These are phyloP conservation scores for Scheffersomyces stambukii DNA, from an alignment of 1,139 yeast genomes.

Conservation along the genomic window DNA sequence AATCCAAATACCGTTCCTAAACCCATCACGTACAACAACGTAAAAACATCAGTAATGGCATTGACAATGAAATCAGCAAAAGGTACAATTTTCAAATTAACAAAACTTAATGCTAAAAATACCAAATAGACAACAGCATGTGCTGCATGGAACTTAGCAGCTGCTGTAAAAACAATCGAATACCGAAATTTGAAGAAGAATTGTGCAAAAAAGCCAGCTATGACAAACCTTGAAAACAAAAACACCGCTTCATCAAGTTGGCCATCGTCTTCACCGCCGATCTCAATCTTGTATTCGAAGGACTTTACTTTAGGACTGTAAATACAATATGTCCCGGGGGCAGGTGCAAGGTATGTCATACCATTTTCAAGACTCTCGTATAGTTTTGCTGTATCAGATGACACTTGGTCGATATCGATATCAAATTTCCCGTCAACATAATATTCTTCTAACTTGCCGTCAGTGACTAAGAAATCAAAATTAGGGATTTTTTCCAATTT, in stretches of 20 bases:
- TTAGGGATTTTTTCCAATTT: slow-evolving; percentile 5
- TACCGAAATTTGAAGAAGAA: slow-evolving; percentile 3
- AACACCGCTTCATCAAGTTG: slow-evolving; percentile 6
- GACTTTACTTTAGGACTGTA: slow-evolving; percentile 6
- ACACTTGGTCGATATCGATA: not conserved
- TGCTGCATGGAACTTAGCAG: slow-evolving; percentile 2
- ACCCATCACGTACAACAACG: slow-evolving; percentile 6
- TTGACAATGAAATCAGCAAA: slow-evolving; percentile 5
- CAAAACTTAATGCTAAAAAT: slow-evolving; percentile 2
- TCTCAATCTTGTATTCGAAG: slow-evolving; percentile 7
- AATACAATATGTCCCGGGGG: slow-evolving; percentile 6
- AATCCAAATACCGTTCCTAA: too few species aligned
- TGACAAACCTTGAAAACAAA: slow-evolving; percentile 2
- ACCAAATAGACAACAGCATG: slow-evolving; percentile 3
- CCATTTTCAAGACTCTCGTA: not conserved
- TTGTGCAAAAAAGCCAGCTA: slow-evolving; percentile 3
- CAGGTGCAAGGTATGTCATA: not conserved
- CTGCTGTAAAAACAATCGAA: slow-evolving; percentile 1
- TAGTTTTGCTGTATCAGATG: too few species aligned
- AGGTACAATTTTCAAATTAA: slow-evolving; percentile 3
- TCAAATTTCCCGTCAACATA: slow-evolving; percentile 5
- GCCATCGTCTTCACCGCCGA: slow-evolving; percentile 2
- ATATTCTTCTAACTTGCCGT: slow-evolving; percentile 8
- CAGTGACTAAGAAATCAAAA: slow-evolving; percentile 8
- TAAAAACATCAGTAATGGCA: slow-evolving; percentile 7